These are phyloP conservation scores for Cryptosporidium xiaoi DNA, from an alignment of 169 alveolate genomes.

Conservation along the genomic window DNA sequence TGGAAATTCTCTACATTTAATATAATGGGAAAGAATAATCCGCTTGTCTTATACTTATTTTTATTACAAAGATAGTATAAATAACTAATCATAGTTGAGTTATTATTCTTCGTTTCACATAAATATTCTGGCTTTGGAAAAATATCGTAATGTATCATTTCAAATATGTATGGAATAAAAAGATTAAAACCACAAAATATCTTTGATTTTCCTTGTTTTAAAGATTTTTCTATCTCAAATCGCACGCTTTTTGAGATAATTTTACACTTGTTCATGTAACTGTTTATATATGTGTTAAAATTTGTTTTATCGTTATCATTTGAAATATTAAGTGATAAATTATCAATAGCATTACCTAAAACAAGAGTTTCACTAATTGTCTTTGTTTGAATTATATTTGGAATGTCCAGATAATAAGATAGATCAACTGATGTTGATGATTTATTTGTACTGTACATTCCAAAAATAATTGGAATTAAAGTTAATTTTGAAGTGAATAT, in stretches of 20 bases:
- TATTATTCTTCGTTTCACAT: neutral
- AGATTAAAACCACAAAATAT: conserved; percentile 59
- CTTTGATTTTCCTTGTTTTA: conserved; percentile 60
- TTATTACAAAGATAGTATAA: conserved; percentile 14
- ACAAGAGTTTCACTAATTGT: conserved; percentile 30
- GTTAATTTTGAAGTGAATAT: conserved; percentile 39
- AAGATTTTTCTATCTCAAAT: conserved; percentile 44
- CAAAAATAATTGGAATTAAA: conserved; percentile 55
- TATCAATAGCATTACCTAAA: too few relatives aligned
- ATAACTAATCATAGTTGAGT: neutral
- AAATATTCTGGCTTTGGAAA: conserved; percentile 27
- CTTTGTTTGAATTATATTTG: conserved; percentile 44
- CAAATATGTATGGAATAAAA: conserved; percentile 34
- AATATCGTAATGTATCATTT: conserved; percentile 1
- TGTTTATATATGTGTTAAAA: too few relatives aligned
- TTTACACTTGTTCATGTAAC: neutral
- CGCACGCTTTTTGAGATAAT: neutral
- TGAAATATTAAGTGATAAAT: neutral
- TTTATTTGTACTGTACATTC: conserved; percentile 20
- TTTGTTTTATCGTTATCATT: conserved; percentile 1
- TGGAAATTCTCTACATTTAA: conserved; percentile 12
- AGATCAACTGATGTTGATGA: conserved; percentile 21
- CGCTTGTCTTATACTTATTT: neutral
- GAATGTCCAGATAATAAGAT: conserved; percentile 34
- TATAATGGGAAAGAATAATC: conserved; percentile 32